Evolutionary conservation across 495 filamentous ascomycete genomes (phyloP), one percentile per base, ranked within the genome.

Genomic region (Podospora pseudoanserina): DNA sequence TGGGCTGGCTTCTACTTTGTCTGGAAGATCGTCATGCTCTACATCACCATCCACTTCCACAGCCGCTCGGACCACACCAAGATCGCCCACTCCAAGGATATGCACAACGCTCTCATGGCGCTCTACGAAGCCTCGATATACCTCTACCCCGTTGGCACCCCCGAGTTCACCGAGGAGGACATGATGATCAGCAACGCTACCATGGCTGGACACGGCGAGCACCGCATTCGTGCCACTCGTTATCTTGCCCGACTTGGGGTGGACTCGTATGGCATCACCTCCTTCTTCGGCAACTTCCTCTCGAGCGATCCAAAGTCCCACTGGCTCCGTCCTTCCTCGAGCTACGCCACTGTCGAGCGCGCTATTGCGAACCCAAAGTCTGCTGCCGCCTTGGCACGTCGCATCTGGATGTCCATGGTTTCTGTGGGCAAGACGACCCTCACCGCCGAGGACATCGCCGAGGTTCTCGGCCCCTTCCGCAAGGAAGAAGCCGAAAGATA

Each of bases 21-120:
- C 4, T 89, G 92, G 74, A 92, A 91, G 72, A 71, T 89, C 19
- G 72, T 91, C 30, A 87, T 94, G 44, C 90, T 92, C 76, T 82
- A 92, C 34, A 89, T 93, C 71, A 91, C 89, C n/a, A 89, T 94
- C 75, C 89, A 90, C 72, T 94, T 93, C 74, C 91, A 94, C 76
- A 86, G 89, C 75, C 90, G 93, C 66, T 93, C 92, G 71, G 86
- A 90, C 68, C 68, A 79, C 5, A 65, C 54, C 39, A 86, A 86
- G 71, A 91, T 94, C 79, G 85, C 88, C 61, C 81, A 85, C 53
- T 90, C 89, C 28, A 94, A 94, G 75, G 86, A 83, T 65, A 88
- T 89, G 69, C 82, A 92, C 55, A 82, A 85, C 58, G 83, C 93
- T 5, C 81, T 94, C 0, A 83, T 86, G 58, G 76, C 88, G 0